Percentiles rank a stretch among this genome's conserved stretches.
Evolutionary conservation across 257 asterid genomes (phyloP).

Genomic region (Schizonepeta tenuifolia): DNA sequence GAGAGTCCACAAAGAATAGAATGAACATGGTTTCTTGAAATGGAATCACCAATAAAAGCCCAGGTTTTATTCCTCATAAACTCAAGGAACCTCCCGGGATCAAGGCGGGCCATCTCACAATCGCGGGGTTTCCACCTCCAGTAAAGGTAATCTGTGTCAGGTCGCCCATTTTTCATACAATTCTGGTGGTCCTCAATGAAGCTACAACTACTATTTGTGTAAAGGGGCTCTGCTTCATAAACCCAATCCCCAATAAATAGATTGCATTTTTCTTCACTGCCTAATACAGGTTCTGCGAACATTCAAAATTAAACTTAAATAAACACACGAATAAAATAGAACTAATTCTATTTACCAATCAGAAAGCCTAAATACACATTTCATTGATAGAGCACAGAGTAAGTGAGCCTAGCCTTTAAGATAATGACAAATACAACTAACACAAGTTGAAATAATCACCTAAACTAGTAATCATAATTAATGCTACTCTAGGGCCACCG

Average conservation of each 20-base stretch:
- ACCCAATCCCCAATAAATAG: constrained; percentile 79
- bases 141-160: constrained; percentile 67
- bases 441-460: not conserved
- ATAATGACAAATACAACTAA: not conserved
- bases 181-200: constrained; percentile 71
- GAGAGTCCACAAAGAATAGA: constrained; percentile 79
- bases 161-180: constrained; percentile 76
- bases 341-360: constrained; percentile 16
- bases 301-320: not conserved
- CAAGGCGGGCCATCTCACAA: constrained; percentile 58
- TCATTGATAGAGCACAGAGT: not conserved
- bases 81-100: constrained; percentile 62
- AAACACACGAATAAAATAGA: constrained; percentile 16
- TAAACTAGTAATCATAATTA: not conserved
- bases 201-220: constrained; percentile 66
- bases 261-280: constrained; percentile 53
- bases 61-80: constrained; percentile 66
- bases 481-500: not conserved
- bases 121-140: constrained; percentile 85
- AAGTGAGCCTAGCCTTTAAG: not conserved
- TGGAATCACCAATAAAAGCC: constrained; percentile 86
- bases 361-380: not conserved
- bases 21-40: constrained; percentile 76
- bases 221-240: constrained; percentile 59
- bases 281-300: constrained; percentile 19